Base-by-base conservation (phyloP, 352 stramenopile species). In the Phytophthora rubi region DNA sequence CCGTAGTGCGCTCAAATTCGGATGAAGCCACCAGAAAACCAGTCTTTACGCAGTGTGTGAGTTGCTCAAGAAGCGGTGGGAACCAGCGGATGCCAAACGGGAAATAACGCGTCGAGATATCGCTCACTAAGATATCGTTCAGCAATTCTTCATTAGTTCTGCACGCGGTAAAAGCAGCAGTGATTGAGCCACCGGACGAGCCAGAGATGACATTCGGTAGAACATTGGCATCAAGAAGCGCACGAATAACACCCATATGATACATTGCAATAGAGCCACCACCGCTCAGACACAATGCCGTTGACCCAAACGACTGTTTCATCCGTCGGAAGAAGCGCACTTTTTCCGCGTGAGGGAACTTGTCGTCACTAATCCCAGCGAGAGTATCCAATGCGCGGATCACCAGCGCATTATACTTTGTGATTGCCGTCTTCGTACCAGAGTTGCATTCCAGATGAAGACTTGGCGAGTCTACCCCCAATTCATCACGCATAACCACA, bases 181-280 rank as follows among this genome's bases (percentile, higher is more conserved):
- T 86, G 70, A 98, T 98, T 13, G 82, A 92, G 6, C 96, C 95
- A 45, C 93, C 96, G 0, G 93, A 98, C 1, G 93, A 98, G 1
- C 96, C 96, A 4, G 90, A 97, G 47, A 99, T 94, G 6, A 98
- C 93, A 60, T 97, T 94, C 16, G 97, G 95, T 39, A 98, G 78
- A 8, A 97, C 35, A 44, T 93, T 85, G 0, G 83, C 85, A 26
- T 98, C 86, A 2, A 98, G 70, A 7, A 99, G 71, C 9, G 93
- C 92, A 18, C 86, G 83, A 10, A 98, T 91, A 9, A 98, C 92
- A 30, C 96, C 96, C 65, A 98, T 86, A 80, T 99, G 96, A 68
- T 98, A 98, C 94, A 99, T 98, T 1, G 92, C 89, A 63, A 93
- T 96, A 63, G 68, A 88, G n/a, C 95, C 94, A 15, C 95, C 96